Conservation (phyloP, 2,329 filamentous ascomycete species). For the Peltaster fructicola region DNA sequence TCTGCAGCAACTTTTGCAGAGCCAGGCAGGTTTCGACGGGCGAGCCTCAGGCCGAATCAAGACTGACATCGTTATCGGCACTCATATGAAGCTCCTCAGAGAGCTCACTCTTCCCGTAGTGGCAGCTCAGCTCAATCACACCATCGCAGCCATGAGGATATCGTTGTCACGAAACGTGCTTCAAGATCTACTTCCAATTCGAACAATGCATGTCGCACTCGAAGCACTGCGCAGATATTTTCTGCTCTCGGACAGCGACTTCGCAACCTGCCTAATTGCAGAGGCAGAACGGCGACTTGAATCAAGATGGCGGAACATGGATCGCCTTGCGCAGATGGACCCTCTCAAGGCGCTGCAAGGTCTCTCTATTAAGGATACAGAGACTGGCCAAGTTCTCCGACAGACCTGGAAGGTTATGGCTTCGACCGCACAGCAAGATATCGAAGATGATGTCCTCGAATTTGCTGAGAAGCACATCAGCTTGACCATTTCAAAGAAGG, state of each 20-base stretch:
- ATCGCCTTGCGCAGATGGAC: slow-evolving; percentile 32
- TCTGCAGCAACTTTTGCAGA: slow-evolving; percentile 61
- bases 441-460: slow-evolving; percentile 41
- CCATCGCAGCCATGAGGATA: slow-evolving; percentile 58
- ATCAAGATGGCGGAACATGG: slow-evolving; percentile 49
- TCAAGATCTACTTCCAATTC: slow-evolving; percentile 62
- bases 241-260: slow-evolving; percentile 73
- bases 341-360: slow-evolving; percentile 38
- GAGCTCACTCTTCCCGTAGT: slow-evolving; percentile 57
- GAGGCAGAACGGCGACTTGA: slow-evolving; percentile 68
- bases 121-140: slow-evolving; percentile 48
- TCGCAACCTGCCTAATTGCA: slow-evolving; percentile 68
- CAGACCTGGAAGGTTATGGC: slow-evolving; percentile 66
- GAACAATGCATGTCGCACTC: slow-evolving; percentile 59
- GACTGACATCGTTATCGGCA: slow-evolving; percentile 9
- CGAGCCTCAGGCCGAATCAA: slow-evolving; percentile 6
- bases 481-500: slow-evolving; percentile 40
- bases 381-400: slow-evolving; percentile 58
- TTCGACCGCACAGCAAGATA: slow-evolving; percentile 60
- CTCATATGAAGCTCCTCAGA: slow-evolving; percentile 53
- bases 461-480: slow-evolving; percentile 61
- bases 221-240: slow-evolving; percentile 72
- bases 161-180: slow-evolving; percentile 72
- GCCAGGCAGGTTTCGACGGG: slow-evolving; percentile 8
- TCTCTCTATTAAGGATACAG: slow-evolving; percentile 66